These are phyloP conservation scores for Ensete glaucum DNA, from an alignment of 176 grass and related monocot species.

Conservation along the genomic window DNA sequence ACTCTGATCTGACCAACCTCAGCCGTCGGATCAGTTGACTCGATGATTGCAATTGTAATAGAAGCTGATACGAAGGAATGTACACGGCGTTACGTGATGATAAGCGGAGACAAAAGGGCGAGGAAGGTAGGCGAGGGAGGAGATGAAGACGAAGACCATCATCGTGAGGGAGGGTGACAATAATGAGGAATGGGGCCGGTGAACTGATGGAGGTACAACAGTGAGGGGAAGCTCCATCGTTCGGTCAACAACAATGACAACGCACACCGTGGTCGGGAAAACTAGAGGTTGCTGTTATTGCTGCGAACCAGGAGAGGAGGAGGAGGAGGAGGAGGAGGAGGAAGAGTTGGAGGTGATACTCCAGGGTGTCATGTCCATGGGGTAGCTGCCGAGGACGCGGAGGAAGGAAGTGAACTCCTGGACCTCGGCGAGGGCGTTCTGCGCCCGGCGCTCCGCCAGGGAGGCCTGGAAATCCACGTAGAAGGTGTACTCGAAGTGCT, in stretches of 20 bases:
- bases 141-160: too few relatives aligned
- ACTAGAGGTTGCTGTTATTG: conserved; percentile 5
- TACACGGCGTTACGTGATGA: too few relatives aligned
- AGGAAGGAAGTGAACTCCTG: conserved; percentile 8
- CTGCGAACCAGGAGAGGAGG: conserved; percentile 1
- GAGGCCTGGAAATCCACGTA: conserved; percentile 3
- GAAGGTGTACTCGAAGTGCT: conserved; percentile 6
- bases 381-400: conserved; percentile 7
- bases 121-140: too few relatives aligned
- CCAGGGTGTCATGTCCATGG: conserved; percentile 4
- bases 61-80: too few relatives aligned
- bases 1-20: too few relatives aligned
- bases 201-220: too few relatives aligned
- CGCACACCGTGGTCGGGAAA: background rate
- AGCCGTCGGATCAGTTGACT: too few relatives aligned
- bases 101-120: too few relatives aligned
- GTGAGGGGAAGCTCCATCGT: too few relatives aligned
- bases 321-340: conserved; percentile 10
- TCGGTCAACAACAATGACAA: background rate
- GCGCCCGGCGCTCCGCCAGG: background rate
- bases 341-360: background rate
- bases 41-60: too few relatives aligned
- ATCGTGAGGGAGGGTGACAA: too few relatives aligned
- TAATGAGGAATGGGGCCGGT: too few relatives aligned
- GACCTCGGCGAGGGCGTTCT: background rate